Base-by-base conservation (phyloP, 345 rosid genomes). In the Gossypium herbaceum region DNA sequence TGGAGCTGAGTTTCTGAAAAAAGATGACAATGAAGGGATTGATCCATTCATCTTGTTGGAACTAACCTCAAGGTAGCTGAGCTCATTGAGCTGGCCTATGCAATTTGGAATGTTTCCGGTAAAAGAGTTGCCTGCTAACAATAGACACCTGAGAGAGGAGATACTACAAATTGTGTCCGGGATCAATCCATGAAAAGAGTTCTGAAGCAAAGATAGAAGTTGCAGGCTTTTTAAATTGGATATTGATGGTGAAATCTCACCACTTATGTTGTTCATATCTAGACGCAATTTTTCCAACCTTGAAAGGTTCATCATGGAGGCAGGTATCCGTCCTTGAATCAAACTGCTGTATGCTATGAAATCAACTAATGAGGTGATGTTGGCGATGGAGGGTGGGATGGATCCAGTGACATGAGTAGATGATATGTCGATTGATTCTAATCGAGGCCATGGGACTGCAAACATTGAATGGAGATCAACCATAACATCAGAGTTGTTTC, bases 21-120 rank as follows among this genome's bases (percentile, higher is more conserved):
- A 41, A 0, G 17, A 55, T 9, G 74, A 4, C 25, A 54, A 24
- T 2, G 34, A 71, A 29, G 29, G 64, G 51, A 71, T 71, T 41
- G 74, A 39, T 41, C 74, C 74, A 41, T 39, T 71, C 74, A 71
- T 34, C 62, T 34, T 41, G 34, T 71, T 71, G 11, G 0, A n/a
- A 16, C 13, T 2, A 39, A 71, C 12, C 0, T 0, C 0, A 17
- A 76, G 47, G 24, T 4, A 57, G 12, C 29, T 2, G 15, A 81
- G 80, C 3, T 51, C 29, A 6, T 72, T 50, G 20, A 81, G 70
- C n/a, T 59, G 64, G 69, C 43, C 24, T 9, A 81, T 22, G 71
- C 78, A 77, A 43, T 65, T 57, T 7, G 80, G 80, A n/a, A 81
- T 20, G 48, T 74, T 62, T 48, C 83, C 78, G 17, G 57, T 63